These are phyloP conservation scores for Myriosclerotinia scirpicola DNA, from an alignment of 2,329 filamentous ascomycete species.

Conservation along the genomic window DNA sequence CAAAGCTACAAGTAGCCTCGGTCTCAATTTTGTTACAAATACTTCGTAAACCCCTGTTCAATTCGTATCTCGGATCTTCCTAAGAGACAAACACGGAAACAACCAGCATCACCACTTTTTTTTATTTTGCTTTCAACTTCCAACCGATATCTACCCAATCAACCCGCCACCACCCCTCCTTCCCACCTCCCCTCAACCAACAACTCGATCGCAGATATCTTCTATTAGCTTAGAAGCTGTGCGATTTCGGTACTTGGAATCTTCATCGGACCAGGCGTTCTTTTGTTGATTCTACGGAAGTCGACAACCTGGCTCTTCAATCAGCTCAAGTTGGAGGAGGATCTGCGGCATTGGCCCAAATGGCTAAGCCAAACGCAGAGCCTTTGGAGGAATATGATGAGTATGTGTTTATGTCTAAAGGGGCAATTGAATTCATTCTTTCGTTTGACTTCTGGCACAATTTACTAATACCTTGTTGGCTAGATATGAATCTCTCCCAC, in stretches of 20 bases:
- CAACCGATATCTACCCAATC: conserved; percentile 15
- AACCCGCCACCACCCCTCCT: not conserved
- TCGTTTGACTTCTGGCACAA: conserved; percentile 10
- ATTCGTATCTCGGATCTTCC: not conserved
- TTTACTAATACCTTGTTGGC: conserved; percentile 30
- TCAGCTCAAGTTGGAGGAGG: conserved; percentile 61
- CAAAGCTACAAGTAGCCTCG: not conserved
- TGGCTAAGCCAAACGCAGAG: conserved; percentile 67
- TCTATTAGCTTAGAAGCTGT: conserved; percentile 8
- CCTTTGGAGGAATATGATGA: conserved; percentile 62
- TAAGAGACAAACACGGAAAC: conserved; percentile 3
- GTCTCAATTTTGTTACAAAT: not conserved
- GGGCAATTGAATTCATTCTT: conserved; percentile 20
- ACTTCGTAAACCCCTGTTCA: not conserved
- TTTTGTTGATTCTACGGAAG: conserved; percentile 29
- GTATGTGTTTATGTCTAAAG: conserved; percentile 48
- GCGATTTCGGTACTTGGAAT: not conserved
- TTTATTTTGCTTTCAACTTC: conserved; percentile 13
- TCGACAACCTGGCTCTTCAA: conserved; percentile 62
- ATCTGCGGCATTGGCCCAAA: conserved; percentile 66
- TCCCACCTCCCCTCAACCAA: not conserved
- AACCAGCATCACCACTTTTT: conserved; percentile 15
- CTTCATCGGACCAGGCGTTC: conserved; percentile 1
- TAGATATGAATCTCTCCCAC: conserved; percentile 88
- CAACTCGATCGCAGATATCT: not conserved